These are phyloP conservation scores for Endotrypanum monterogeii DNA, from an alignment of 208 protist genomes.

Conservation along the genomic window DNA sequence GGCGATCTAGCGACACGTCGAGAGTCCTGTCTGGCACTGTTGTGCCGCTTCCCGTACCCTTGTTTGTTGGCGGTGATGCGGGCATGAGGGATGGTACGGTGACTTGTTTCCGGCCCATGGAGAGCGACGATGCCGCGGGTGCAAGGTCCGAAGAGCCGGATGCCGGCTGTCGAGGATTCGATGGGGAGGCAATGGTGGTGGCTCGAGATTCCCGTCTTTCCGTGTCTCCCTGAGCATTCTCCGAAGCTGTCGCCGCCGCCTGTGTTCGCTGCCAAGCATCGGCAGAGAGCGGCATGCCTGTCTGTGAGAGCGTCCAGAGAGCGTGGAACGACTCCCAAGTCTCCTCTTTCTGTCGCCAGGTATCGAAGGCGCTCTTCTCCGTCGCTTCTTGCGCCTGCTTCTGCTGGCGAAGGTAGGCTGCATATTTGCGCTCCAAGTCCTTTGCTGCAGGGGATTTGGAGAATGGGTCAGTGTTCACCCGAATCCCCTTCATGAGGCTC, in stretches of 20 bases:
- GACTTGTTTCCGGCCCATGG: background rate
- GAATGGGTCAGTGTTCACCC: conserved; percentile 1
- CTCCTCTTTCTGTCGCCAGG: conserved; percentile 20
- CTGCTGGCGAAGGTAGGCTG: conserved; percentile 17
- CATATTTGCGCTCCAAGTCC: conserved; percentile 34
- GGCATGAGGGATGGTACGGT: background rate
- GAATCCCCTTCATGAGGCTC: background rate
- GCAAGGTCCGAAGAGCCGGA: background rate
- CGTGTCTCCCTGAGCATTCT: background rate
- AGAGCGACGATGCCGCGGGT: background rate
- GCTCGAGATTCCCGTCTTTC: background rate
- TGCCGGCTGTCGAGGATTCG: background rate
- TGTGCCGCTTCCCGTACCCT: background rate
- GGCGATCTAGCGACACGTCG: conserved; percentile 25
- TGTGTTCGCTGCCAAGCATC: conserved; percentile 32
- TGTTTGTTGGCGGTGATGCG: background rate
- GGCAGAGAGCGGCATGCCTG: conserved; percentile 61
- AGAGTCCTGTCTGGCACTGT: conserved; percentile 1
- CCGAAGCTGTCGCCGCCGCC: conserved; percentile 1
- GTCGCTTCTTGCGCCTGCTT: conserved; percentile 15
- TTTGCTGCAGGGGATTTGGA: conserved; percentile 31
- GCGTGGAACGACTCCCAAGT: conserved; percentile 56
- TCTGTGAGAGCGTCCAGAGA: conserved; percentile 56
- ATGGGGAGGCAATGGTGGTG: background rate
- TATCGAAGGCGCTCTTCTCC: conserved; percentile 8